Conservation (phyloP, 768 basidiomycete species). For the Cubamyces lactineus region DNA sequence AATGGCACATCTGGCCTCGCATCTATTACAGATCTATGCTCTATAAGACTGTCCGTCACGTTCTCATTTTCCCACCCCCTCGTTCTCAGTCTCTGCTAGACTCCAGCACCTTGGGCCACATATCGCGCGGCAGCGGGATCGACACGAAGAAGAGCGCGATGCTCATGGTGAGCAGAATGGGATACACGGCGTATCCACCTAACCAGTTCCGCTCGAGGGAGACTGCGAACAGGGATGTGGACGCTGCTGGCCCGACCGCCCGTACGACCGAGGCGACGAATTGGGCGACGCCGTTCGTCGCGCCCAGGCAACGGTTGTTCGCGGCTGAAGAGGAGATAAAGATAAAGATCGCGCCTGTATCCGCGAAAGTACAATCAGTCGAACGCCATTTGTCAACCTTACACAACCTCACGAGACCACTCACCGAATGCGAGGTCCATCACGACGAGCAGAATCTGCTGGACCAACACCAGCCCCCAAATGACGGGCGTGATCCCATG, state of each 20-base stretch:
- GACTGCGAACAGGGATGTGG: conserved; percentile 60
- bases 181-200: conserved; percentile 49
- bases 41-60: too few species aligned
- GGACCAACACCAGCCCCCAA: conserved; percentile 31
- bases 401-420: conserved; percentile 7
- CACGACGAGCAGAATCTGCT: conserved; percentile 31
- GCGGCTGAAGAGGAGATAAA: conserved; percentile 36
- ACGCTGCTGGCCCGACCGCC: conserved; percentile 53
- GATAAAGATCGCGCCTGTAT: conserved; percentile 35
- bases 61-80: not conserved
- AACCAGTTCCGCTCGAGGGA: conserved; percentile 49
- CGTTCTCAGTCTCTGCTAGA: not conserved
- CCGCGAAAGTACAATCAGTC: not conserved
- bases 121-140: conserved; percentile 25
- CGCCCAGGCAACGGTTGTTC: conserved; percentile 45
- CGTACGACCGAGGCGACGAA: conserved; percentile 52
- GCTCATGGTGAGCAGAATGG: conserved; percentile 26
- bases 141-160: conserved; percentile 24
- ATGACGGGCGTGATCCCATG: conserved; percentile 25
- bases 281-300: conserved; percentile 59
- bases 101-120: conserved; percentile 27
- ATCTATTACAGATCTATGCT: too few species aligned
- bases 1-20: not conserved
- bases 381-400: not conserved
- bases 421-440: conserved; percentile 36